Evolutionary conservation across 2,329 filamentous ascomycete species (phyloP).

Genomic region (Thielaviopsis euricoi): DNA sequence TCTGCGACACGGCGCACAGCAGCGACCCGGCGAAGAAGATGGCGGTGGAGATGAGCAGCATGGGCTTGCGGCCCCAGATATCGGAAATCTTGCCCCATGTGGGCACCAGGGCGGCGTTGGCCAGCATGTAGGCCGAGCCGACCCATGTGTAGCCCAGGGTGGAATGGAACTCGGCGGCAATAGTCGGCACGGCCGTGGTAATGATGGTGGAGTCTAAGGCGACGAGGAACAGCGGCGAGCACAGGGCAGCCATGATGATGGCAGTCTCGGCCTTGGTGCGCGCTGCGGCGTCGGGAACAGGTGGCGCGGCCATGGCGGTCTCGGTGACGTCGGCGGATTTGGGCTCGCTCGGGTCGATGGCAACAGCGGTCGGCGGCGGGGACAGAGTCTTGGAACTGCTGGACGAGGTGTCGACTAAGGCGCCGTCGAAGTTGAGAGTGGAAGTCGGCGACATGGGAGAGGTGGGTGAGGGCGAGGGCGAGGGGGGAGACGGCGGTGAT

Average conservation of each 20-base stretch:
- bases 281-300: neutral
- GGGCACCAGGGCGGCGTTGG: constrained; percentile 47
- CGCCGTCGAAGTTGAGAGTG: neutral
- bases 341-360: neutral
- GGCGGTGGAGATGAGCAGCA: constrained; percentile 32
- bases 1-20: constrained; percentile 32
- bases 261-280: constrained; percentile 24
- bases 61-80: constrained; percentile 40
- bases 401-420: neutral
- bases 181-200: constrained; percentile 50
- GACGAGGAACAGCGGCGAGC: constrained; percentile 32
- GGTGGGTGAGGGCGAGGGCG: neutral
- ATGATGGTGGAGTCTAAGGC: constrained; percentile 46
- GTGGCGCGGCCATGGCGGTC: constrained; percentile 14
- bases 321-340: neutral
- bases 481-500: neutral
- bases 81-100: constrained; percentile 52
- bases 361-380: neutral
- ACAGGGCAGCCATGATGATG: constrained; percentile 26
- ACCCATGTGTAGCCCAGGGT: constrained; percentile 63
- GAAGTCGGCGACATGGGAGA: neutral
- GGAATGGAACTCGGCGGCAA: constrained; percentile 45
- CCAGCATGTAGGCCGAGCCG: constrained; percentile 56
- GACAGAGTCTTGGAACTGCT: neutral
- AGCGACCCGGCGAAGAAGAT: constrained; percentile 39